These are phyloP conservation scores for Thelonectria discophora DNA, from an alignment of 2,329 filamentous ascomycete species.

Conservation along the genomic window DNA sequence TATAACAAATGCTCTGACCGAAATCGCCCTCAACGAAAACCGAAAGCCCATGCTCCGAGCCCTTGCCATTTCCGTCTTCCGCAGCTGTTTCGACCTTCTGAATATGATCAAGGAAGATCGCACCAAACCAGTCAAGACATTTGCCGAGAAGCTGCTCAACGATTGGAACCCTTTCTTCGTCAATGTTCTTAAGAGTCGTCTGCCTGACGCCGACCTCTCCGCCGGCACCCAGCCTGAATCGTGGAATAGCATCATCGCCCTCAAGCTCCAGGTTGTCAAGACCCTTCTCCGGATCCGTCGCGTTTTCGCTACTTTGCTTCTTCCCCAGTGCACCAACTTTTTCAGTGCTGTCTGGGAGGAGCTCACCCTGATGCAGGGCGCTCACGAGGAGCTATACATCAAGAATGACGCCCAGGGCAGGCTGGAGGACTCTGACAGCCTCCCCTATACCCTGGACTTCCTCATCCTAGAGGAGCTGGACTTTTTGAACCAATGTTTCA, in stretches of 20 bases:
- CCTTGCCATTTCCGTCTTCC: constrained; percentile 88
- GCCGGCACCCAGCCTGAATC: constrained; percentile 65
- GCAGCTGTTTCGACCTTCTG: constrained; percentile 91
- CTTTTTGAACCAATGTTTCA: constrained; percentile 89
- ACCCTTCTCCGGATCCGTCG: constrained; percentile 87
- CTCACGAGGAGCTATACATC: constrained; percentile 87
- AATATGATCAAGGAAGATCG: constrained; percentile 97
- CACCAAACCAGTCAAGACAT: constrained; percentile 83
- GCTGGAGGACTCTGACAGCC: constrained; percentile 85
- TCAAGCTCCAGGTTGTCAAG: constrained; percentile 96
- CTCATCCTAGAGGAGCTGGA: constrained; percentile 93
- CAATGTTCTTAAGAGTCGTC: constrained; percentile 74
- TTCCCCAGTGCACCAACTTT: constrained; percentile 81
- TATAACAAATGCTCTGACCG: constrained; percentile 84
- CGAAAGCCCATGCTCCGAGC: constrained; percentile 81
- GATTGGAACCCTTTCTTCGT: constrained; percentile 93
- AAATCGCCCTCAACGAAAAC: constrained; percentile 79
- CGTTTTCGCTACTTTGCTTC: constrained; percentile 83
- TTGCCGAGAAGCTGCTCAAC: constrained; percentile 85
- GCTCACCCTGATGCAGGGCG: constrained; percentile 73
- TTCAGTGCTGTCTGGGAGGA: constrained; percentile 93
- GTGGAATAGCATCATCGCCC: constrained; percentile 83
- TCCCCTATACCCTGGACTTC: constrained; percentile 96
- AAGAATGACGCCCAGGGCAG: constrained; percentile 85
- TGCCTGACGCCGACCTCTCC: constrained; percentile 69